Evolutionary conservation across 768 basidiomycete species (phyloP).

Genomic region (Phaffia australis): DNA sequence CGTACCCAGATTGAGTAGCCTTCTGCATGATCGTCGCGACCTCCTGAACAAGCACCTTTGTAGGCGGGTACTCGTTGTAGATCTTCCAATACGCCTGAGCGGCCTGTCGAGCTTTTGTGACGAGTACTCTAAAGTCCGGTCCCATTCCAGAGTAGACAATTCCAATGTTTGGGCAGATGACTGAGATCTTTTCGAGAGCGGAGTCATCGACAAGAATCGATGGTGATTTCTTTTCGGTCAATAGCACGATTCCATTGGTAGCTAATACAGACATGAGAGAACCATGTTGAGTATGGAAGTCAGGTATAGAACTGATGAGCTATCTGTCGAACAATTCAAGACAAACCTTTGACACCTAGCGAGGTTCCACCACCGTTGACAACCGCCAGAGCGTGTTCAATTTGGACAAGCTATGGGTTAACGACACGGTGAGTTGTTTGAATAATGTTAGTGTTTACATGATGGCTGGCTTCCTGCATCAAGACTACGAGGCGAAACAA

Average conservation of each 20-base stretch:
- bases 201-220: constrained; percentile 97
- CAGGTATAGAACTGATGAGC: neutral
- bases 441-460: neutral
- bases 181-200: constrained; percentile 92
- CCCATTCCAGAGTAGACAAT: constrained; percentile 99
- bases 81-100: constrained; percentile 99
- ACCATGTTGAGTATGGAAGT: constrained; percentile 7
- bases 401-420: constrained; percentile 68
- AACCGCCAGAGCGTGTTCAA: constrained; percentile 96
- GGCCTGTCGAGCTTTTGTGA: constrained; percentile 88
- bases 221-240: constrained; percentile 97
- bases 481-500: neutral
- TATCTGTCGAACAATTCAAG: neutral
- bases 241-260: constrained; percentile 97
- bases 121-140: constrained; percentile 90
- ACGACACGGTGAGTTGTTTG: neutral
- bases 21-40: constrained; percentile 98
- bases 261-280: constrained; percentile 45
- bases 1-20: constrained; percentile 95
- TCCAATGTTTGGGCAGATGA: constrained; percentile 97
- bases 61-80: constrained; percentile 95
- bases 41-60: constrained; percentile 89
- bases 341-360: constrained; percentile 91
- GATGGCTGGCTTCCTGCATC: too few relatives aligned
- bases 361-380: constrained; percentile 92